Evolutionary conservation across 768 basidiomycete genomes (phyloP), one percentile per base, ranked within the genome.

Genomic region (Mrakia frigida): DNA sequence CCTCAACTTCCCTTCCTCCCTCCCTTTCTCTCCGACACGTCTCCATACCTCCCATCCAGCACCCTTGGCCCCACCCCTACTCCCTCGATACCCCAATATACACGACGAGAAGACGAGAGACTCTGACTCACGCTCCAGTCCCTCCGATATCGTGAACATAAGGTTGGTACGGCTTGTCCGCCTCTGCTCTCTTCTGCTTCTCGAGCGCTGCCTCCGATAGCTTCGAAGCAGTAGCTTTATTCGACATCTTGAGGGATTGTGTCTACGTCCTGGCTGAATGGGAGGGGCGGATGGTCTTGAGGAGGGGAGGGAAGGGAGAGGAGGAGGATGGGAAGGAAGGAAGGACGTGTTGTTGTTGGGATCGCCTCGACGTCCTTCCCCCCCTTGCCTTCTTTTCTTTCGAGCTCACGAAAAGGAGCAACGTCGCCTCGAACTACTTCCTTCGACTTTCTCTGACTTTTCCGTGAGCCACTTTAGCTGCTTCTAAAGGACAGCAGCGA

Each of bases 141-240:
- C 6, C 60, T 39, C n/a, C 74, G 6, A 39, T 28, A 25, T 75
- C 52, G 35, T 75, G 74, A 16, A 69, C 74, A n/a, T 69, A 75
- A 11, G 74, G 39, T 28, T 56, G 50, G 31, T 75, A 75, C 11
- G 50, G 74, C 67, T 41, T 35, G 6, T 65, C 65, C 0, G 53
- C 67, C 35, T 75, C 67, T 1, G 74, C 74, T 33, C 63, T 18
- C 28, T 43, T 46, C 67, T 69, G 53, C 35, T 50, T 53, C 50
- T 72, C 70, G 16, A 56, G 52, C 65, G 65, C 65, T 7, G 35
- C 65, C 39, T 41, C 37, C 37, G 65, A 68, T 3, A 68, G 46
- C 46, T 50, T 39, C 10, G 39, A 39, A 0, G 65, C 13, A 9
- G 65, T 25, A 37, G 33, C 21, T 37, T 35, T 25, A 21, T 35